Percentiles rank a stretch among this genome's conserved stretches.
Conservation (phyloP, 148 eudicot species). For the Persicaria maculosa region DNA sequence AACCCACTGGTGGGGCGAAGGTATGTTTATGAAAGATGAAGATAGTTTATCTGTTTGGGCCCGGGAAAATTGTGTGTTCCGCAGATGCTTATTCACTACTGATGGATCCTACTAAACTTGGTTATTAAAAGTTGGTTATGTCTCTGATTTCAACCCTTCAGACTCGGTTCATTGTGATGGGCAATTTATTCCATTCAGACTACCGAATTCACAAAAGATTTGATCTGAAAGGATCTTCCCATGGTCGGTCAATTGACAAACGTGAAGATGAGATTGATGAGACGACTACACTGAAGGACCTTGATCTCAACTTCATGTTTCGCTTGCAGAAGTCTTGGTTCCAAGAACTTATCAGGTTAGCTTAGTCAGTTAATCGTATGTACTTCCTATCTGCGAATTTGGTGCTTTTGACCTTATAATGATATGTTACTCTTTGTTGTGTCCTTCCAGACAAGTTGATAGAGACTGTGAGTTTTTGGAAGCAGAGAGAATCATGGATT, state of each 20-base stretch:
- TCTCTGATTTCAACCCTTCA: constrained; percentile 15
- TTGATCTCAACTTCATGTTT: constrained; percentile 81
- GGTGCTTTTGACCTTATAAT: neutral
- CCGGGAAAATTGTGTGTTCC: neutral
- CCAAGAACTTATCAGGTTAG: constrained; percentile 82
- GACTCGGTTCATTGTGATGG: constrained; percentile 97
- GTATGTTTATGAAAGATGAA: constrained; percentile 12
- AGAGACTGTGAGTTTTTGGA: constrained; percentile 43
- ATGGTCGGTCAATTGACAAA: constrained; percentile 79
- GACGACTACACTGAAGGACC: constrained; percentile 92
- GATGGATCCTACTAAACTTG: neutral
- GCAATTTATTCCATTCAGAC: constrained; percentile 83
- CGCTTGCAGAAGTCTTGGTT: constrained; percentile 76
- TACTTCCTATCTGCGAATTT: neutral
- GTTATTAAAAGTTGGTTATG: neutral
- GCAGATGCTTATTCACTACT: too few species aligned
- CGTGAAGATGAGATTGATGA: constrained; percentile 86
- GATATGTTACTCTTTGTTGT: neutral
- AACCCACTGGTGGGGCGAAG: constrained; percentile 51
- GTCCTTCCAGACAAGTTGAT: constrained; percentile 31
- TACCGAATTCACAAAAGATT: constrained; percentile 89
- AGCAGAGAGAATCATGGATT: constrained; percentile 44
- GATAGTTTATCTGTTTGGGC: neutral
- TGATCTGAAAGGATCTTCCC: constrained; percentile 94
- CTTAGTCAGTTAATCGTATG: constrained; percentile 3